Evolutionary conservation across 2,329 filamentous ascomycete species (phyloP).

Genomic region (Cercospora zeina): DNA sequence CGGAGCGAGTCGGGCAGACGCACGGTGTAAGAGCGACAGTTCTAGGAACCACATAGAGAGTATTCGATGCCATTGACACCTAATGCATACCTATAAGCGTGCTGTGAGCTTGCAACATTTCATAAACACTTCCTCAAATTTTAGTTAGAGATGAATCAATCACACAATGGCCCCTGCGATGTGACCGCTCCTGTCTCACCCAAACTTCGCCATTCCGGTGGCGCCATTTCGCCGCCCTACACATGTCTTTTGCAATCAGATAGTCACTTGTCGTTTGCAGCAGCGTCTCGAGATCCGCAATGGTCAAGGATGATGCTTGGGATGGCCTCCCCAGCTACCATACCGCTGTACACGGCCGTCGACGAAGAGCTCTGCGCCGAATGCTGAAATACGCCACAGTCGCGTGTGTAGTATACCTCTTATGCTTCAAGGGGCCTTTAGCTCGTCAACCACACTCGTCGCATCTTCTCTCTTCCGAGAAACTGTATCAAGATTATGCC

Average conservation of each 20-base stretch:
- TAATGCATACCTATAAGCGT: no score
- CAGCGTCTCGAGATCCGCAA: background rate
- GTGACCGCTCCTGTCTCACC: background rate
- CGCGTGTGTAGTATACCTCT: background rate
- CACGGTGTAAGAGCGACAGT: background rate
- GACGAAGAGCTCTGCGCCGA: background rate
- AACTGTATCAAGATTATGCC: constrained; percentile 56
- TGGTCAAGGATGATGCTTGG: constrained; percentile 6
- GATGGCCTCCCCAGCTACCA: constrained; percentile 7
- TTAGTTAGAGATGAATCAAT: background rate
- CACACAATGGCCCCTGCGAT: background rate
- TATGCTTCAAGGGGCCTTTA: constrained; percentile 2
- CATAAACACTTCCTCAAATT: background rate
- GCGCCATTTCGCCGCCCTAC: background rate
- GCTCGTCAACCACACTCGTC: background rate
- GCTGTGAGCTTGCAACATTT: background rate
- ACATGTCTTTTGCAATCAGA: background rate
- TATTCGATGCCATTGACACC: no score
- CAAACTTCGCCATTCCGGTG: background rate
- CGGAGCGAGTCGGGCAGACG: background rate
- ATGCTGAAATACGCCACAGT: background rate
- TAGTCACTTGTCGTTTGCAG: no score
- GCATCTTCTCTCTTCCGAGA: constrained; percentile 51
- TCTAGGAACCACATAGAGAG: no score
- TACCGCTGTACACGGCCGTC: constrained; percentile 1